Percentiles rank a stretch among this genome's conserved stretches.
These are phyloP conservation scores for Speleostelium caveatum DNA, from an alignment of 78 protist genomes.

Conservation along the genomic window DNA sequence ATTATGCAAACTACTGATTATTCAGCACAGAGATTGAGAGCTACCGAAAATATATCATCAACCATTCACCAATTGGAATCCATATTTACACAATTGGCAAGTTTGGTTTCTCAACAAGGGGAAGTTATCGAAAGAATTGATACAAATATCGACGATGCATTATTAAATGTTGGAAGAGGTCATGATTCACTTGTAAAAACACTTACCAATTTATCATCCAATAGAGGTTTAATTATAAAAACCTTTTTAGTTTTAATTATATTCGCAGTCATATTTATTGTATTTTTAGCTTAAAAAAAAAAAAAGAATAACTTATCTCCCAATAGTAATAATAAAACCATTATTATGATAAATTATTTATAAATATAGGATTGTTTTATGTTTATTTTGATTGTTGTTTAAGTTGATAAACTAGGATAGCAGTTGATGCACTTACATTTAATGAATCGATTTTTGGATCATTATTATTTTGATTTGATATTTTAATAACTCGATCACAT, in stretches of 20 bases:
- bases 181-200: conserved; percentile 56
- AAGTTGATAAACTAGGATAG: conserved; percentile 19
- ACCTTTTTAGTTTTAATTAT: conserved; percentile 55
- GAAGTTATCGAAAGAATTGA: conserved; percentile 74
- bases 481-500: conserved; percentile 25
- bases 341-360: neutral
- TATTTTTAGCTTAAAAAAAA: conserved; percentile 56
- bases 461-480: neutral
- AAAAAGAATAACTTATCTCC: neutral
- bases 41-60: conserved; percentile 66
- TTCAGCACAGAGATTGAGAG: conserved; percentile 51
- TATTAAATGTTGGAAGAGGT: conserved; percentile 51
- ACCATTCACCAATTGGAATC: conserved; percentile 70
- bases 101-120: conserved; percentile 47
- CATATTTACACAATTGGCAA: conserved; percentile 69
- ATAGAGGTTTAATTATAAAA: conserved; percentile 53
- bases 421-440: conserved; percentile 27
- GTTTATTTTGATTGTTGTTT: neutral
- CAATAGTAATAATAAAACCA: neutral
- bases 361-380: neutral
- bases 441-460: conserved; percentile 4
- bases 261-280: conserved; percentile 50
- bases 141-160: conserved; percentile 60
- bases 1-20: conserved; percentile 45
- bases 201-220: conserved; percentile 35